Percentiles rank a stretch among this genome's conserved stretches.
These are phyloP conservation scores for Vitis hybrid DNA, from an alignment of 177 flowering plant species.

Conservation along the genomic window DNA sequence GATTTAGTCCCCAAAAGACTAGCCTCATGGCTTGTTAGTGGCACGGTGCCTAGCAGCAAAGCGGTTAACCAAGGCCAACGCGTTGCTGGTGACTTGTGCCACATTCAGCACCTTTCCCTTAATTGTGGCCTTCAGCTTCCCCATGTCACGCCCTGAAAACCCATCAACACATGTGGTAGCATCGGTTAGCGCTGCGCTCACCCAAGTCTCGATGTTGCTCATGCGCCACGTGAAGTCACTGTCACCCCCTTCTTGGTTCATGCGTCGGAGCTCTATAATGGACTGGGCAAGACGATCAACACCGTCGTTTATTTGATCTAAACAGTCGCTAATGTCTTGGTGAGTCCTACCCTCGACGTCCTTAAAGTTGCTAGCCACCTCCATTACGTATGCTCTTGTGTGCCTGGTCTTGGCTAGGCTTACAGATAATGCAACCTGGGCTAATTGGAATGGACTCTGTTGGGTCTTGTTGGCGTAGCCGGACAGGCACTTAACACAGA, in stretches of 20 bases:
- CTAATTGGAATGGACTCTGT: conserved; percentile 28
- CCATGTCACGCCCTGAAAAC: conserved; percentile 25
- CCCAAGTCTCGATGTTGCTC: conserved; percentile 51
- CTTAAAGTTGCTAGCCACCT: conserved; percentile 26
- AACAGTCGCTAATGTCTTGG: conserved; percentile 32
- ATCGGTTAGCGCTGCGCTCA: conserved; percentile 50
- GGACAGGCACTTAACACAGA: conserved; percentile 32
- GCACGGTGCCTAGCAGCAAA: conserved; percentile 30
- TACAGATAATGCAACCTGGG: conserved; percentile 37
- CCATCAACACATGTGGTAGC: conserved; percentile 36
- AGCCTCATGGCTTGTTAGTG: conserved; percentile 13
- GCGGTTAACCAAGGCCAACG: conserved; percentile 41
- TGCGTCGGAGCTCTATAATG: conserved; percentile 26
- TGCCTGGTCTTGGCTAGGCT: conserved; percentile 33
- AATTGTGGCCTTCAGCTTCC: conserved; percentile 33
- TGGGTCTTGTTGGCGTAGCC: conserved; percentile 13
- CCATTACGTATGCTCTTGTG: conserved; percentile 30
- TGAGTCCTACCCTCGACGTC: conserved; percentile 18
- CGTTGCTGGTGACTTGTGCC: conserved; percentile 42
- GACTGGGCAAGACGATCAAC: conserved; percentile 29
- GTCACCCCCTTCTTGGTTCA: conserved; percentile 10
- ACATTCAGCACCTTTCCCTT: conserved; percentile 40
- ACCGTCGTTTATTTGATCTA: conserved; percentile 31
- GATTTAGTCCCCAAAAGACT: too few relatives aligned
- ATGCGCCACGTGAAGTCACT: conserved; percentile 33